These are phyloP conservation scores for Trichoderma semiorbis DNA, from an alignment of 2,329 filamentous ascomycete genomes.

Conservation along the genomic window DNA sequence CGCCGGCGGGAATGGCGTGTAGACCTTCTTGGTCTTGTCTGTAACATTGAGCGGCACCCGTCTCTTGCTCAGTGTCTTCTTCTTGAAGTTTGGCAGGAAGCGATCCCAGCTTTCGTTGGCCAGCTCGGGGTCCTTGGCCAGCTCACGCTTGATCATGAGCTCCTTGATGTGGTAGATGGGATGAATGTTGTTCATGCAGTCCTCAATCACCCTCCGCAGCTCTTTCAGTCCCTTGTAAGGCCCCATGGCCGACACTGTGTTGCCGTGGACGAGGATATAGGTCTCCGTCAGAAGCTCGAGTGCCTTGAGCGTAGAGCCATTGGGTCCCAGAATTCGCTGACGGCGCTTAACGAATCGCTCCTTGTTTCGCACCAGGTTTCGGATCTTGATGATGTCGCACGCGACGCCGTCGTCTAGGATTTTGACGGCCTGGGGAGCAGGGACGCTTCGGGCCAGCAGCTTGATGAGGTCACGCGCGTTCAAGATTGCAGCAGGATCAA, in stretches of 20 bases:
- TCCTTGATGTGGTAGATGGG: constrained; percentile 79
- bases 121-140: constrained; percentile 83
- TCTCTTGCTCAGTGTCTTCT: constrained; percentile 80
- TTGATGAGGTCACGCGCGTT: constrained; percentile 95
- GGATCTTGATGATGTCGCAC: constrained; percentile 94
- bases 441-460: constrained; percentile 84
- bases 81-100: constrained; percentile 97
- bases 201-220: constrained; percentile 81
- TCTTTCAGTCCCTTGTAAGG: constrained; percentile 92
- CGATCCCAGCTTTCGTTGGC: constrained; percentile 90
- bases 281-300: constrained; percentile 87
- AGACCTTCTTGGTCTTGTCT: constrained; percentile 90
- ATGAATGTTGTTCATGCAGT: constrained; percentile 96
- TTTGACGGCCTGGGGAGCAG: constrained; percentile 87
- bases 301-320: constrained; percentile 89
- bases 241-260: constrained; percentile 90
- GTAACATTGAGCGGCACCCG: constrained; percentile 78
- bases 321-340: constrained; percentile 87
- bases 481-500: constrained; percentile 86
- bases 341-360: constrained; percentile 93
- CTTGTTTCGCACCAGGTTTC: constrained; percentile 85
- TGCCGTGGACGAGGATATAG: constrained; percentile 94
- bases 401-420: constrained; percentile 90
- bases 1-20: constrained; percentile 94
- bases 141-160: constrained; percentile 88